These are phyloP conservation scores for Talaromyces sp. DNA, from an alignment of 2,329 filamentous ascomycete species.

Conservation along the genomic window DNA sequence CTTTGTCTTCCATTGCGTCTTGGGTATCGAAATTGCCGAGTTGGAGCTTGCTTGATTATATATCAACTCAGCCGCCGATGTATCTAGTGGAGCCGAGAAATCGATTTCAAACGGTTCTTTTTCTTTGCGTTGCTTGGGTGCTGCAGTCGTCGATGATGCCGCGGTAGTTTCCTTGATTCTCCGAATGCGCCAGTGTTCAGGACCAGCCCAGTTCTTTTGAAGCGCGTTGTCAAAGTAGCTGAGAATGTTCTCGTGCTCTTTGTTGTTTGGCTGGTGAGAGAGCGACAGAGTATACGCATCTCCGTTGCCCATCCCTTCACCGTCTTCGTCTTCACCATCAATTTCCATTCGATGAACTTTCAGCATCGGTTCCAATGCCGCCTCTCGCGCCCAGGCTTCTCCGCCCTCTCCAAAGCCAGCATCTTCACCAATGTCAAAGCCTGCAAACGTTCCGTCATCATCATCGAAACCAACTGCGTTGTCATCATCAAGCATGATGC, in stretches of 20 bases:
- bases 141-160: slow-evolving; percentile 35
- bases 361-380: slow-evolving; percentile 78
- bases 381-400: slow-evolving; percentile 89
- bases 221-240: slow-evolving; percentile 95
- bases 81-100: slow-evolving; percentile 70
- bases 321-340: slow-evolving; percentile 49
- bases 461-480: slow-evolving; percentile 77
- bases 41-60: slow-evolving; percentile 78
- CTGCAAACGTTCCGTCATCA: slow-evolving; percentile 65
- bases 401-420: slow-evolving; percentile 87
- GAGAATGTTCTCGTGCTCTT: slow-evolving; percentile 85
- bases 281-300: slow-evolving; percentile 77
- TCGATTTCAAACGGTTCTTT: slow-evolving; percentile 96
- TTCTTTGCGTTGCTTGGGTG: slow-evolving; percentile 69
- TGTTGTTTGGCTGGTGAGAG: slow-evolving; percentile 61
- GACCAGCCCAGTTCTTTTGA: slow-evolving; percentile 95
- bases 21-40: slow-evolving; percentile 75
- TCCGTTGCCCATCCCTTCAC: slow-evolving; percentile 56
- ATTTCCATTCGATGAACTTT: slow-evolving; percentile 59
- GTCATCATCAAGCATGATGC: slow-evolving; percentile 80
- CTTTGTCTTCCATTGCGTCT: slow-evolving; percentile 93
- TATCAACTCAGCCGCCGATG: slow-evolving; percentile 65
- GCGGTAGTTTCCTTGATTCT: slow-evolving; percentile 76
- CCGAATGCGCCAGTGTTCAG: slow-evolving; percentile 97
- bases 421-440: slow-evolving; percentile 62